Evolutionary conservation across 1,139 yeast species (phyloP).

Genomic region (Suzukiozyma palmioleophila): DNA sequence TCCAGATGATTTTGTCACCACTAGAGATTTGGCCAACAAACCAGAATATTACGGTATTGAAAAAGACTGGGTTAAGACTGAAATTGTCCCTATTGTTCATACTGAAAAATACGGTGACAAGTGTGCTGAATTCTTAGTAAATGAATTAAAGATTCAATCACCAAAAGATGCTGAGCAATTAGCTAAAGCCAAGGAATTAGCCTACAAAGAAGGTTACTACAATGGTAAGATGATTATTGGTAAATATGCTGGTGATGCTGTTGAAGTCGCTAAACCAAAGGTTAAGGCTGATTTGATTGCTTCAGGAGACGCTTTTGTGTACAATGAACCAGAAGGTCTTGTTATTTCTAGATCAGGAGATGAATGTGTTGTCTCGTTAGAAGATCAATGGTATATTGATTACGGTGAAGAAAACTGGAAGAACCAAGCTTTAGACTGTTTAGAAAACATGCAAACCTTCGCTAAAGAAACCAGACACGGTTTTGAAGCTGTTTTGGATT

Average conservation of each 20-base stretch:
- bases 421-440: conserved; percentile 76
- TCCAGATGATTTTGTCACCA: conserved; percentile 92
- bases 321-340: conserved; percentile 88
- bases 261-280: conserved; percentile 85
- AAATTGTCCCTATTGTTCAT: conserved; percentile 66
- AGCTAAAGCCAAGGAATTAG: conserved; percentile 89
- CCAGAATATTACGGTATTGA: conserved; percentile 87
- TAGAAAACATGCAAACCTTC: conserved; percentile 73
- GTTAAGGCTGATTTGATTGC: conserved; percentile 79
- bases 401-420: conserved; percentile 97
- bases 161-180: conserved; percentile 88
- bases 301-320: conserved; percentile 76
- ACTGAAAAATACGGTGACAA: conserved; percentile 87
- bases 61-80: conserved; percentile 80
- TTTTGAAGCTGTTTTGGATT: conserved; percentile 88
- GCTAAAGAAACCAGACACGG: conserved; percentile 85
- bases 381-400: conserved; percentile 98
- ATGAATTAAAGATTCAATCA: conserved; percentile 85
- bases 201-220: conserved; percentile 96
- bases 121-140: conserved; percentile 82
- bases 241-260: conserved; percentile 81
- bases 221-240: conserved; percentile 82
- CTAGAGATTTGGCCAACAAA: conserved; percentile 78
- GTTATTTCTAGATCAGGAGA: conserved; percentile 96
- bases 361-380: conserved; percentile 92